Conservation (phyloP, 2,329 filamentous ascomycete genomes). For the Sporothrix dimorphospora region DNA sequence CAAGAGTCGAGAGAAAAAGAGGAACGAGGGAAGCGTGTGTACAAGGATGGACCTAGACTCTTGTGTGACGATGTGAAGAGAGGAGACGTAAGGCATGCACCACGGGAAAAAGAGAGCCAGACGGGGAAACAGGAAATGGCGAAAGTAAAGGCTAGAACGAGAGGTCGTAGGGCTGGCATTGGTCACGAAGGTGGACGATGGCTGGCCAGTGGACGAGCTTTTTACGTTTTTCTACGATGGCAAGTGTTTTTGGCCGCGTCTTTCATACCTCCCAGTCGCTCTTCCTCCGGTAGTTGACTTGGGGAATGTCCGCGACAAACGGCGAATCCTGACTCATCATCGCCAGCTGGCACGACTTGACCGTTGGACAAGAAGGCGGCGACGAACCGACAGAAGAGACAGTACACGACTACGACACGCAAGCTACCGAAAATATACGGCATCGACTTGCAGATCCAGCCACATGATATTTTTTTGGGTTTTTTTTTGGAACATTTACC, state of each 20-base stretch:
- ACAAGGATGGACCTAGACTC: background rate
- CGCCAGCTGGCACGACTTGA: conserved; percentile 16
- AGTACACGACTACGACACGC: background rate
- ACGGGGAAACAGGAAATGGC: background rate
- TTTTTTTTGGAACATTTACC: too few relatives aligned
- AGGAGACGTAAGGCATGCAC: conserved; percentile 7
- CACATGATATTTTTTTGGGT: background rate
- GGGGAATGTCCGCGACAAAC: conserved; percentile 9
- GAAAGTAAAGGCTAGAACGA: background rate
- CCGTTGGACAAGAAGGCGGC: conserved; percentile 1
- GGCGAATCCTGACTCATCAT: background rate
- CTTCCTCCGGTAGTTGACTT: background rate
- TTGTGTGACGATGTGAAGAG: background rate
- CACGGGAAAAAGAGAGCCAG: background rate
- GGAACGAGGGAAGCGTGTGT: background rate
- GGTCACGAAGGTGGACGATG: background rate
- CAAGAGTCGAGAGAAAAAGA: background rate
- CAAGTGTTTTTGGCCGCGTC: too few relatives aligned
- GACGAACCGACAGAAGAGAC: background rate
- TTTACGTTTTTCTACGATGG: background rate
- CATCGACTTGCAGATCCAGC: background rate
- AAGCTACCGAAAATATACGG: background rate
- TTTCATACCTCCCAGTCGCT: background rate
- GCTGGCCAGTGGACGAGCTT: background rate
- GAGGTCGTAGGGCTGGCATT: background rate